A percentile compares a stretch with the other conserved stretches of the same genome.
phyloP scores from a whole-genome alignment of 108 stramenopile genomes.

The Cyclostephanos tholiformis region DNA sequence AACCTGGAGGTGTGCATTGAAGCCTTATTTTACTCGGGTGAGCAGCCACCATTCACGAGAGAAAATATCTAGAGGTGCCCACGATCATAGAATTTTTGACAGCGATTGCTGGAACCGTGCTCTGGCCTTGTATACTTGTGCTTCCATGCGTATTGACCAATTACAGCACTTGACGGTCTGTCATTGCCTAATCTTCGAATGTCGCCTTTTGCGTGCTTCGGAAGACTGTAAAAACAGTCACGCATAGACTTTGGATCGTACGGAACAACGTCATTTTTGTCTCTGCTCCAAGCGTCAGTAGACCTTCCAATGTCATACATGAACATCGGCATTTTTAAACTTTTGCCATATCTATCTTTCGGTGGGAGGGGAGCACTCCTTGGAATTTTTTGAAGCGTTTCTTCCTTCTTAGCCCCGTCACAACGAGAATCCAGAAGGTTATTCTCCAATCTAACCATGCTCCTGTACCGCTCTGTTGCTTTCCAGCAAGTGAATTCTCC shows the following conservation, averaged over 20 bases:
- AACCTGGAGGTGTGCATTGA: no score
- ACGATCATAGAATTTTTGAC: constrained; percentile 36
- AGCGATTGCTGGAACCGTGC: constrained; percentile 34
- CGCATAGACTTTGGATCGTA: constrained; percentile 40
- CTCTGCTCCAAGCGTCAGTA: constrained; percentile 5
- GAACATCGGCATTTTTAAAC: constrained; percentile 40
- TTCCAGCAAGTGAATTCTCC: constrained; percentile 61
- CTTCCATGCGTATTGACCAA: constrained; percentile 53
- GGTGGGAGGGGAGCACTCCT: constrained; percentile 28
- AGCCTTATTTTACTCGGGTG: background rate
- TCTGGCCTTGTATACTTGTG: constrained; percentile 47
- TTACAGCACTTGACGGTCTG: constrained; percentile 35
- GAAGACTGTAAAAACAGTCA: constrained; percentile 55
- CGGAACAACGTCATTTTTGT: constrained; percentile 9
- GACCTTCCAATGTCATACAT: constrained; percentile 65
- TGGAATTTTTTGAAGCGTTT: constrained; percentile 23
- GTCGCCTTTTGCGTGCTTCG: constrained; percentile 49
- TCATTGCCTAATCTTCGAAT: constrained; percentile 51
- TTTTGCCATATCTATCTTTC: constrained; percentile 40
- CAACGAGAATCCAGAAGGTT: constrained; percentile 36
- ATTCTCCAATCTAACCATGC: constrained; percentile 50
- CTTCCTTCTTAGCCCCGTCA: constrained; percentile 30
- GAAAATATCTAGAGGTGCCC: constrained; percentile 27
- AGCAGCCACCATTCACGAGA: background rate
- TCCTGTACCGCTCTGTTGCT: constrained; percentile 60